phyloP scores from a whole-genome alignment of 805 yeast genomes.

The Brettanomyces anomalus region DNA sequence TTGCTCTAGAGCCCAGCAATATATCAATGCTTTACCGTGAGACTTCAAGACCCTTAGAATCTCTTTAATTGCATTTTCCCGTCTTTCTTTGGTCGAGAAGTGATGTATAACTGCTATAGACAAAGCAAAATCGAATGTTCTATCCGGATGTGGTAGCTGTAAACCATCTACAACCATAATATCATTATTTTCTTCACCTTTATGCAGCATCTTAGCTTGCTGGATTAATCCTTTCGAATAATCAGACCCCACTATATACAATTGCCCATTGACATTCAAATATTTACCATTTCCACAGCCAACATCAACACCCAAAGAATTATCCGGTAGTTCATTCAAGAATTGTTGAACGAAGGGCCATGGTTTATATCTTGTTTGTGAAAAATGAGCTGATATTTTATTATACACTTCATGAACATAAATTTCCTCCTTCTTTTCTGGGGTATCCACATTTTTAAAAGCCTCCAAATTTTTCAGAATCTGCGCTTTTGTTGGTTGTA shows the following conservation, averaged over 20 bases:
- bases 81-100: constrained; percentile 74
- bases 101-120: constrained; percentile 96
- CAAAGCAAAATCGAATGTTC: constrained; percentile 68
- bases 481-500: constrained; percentile 23
- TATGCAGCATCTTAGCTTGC: constrained; percentile 45
- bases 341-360: constrained; percentile 92
- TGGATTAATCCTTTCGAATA: constrained; percentile 59
- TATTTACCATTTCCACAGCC: constrained; percentile 99
- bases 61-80: constrained; percentile 65
- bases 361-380: constrained; percentile 90
- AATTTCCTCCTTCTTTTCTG: constrained; percentile 56
- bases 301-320: constrained; percentile 78
- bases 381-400: constrained; percentile 86
- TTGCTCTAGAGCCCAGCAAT: constrained; percentile 97
- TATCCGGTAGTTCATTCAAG: constrained; percentile 36
- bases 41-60: constrained; percentile 44
- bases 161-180: constrained; percentile 79
- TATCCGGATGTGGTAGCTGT: constrained; percentile 42
- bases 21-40: constrained; percentile 69
- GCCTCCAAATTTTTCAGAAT: constrained; percentile 19
- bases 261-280: constrained; percentile 55
- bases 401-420: constrained; percentile 91
- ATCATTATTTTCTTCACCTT: constrained; percentile 31
- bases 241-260: constrained; percentile 68
- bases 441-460: constrained; percentile 27